phyloP scores from a whole-genome alignment of 805 yeast genomes.

The Yamadazyma paraphyllophila region DNA sequence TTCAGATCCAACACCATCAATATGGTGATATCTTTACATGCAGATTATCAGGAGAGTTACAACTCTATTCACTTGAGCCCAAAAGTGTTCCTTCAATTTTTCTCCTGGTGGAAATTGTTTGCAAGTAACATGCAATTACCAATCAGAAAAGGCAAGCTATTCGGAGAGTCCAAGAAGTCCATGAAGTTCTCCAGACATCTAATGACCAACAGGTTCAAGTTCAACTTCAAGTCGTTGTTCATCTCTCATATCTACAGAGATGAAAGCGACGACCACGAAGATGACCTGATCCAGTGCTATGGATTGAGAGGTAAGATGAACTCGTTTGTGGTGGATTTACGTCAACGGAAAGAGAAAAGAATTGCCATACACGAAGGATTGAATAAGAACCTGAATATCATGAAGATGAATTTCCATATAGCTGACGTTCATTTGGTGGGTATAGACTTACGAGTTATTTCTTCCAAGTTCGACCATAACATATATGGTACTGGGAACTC shows the following conservation, averaged over 20 bases:
- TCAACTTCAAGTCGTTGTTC: constrained; percentile 69
- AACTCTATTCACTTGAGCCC: constrained; percentile 82
- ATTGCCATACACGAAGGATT: constrained; percentile 42
- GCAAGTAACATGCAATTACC: constrained; percentile 79
- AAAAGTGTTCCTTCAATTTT: constrained; percentile 61
- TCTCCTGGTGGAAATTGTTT: constrained; percentile 83
- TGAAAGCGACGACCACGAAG: constrained; percentile 32
- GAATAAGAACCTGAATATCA: constrained; percentile 44
- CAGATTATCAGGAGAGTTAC: constrained; percentile 40
- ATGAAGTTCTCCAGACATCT: constrained; percentile 75
- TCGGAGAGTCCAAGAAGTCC: constrained; percentile 51
- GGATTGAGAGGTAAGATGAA: constrained; percentile 59
- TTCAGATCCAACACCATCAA: constrained; percentile 40
- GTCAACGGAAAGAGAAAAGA: constrained; percentile 39
- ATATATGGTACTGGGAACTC: constrained; percentile 16
- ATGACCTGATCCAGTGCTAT: constrained; percentile 51
- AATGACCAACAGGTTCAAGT: constrained; percentile 74
- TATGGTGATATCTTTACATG: constrained; percentile 40
- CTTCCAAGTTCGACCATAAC: constrained; percentile 43
- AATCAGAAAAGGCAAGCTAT: constrained; percentile 69
- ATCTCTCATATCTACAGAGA: constrained; percentile 70
- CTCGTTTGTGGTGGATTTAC: constrained; percentile 38
- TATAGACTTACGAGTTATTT: constrained; percentile 60
- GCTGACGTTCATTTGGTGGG: constrained; percentile 59
- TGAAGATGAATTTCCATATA: constrained; percentile 59